phyloP scores from a whole-genome alignment of 1,139 yeast species.

The Candida smagusa region DNA sequence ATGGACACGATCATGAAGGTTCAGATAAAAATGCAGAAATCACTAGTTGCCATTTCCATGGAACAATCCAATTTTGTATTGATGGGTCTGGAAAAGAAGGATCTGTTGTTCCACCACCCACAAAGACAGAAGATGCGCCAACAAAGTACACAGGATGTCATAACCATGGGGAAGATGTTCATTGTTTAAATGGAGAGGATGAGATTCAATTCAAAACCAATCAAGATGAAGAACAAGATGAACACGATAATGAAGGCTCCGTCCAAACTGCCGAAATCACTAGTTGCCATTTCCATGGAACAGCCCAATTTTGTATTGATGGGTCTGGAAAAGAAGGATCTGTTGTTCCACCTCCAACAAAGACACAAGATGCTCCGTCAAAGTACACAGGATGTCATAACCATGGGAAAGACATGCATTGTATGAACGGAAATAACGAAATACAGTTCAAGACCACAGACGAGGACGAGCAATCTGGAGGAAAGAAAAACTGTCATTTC shows the following conservation, averaged over 20 bases:
- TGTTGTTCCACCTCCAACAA: conserved; percentile 23
- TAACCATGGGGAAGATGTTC: conserved; percentile 20
- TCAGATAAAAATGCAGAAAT: not conserved
- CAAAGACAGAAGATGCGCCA: conserved; percentile 16
- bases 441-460: not conserved
- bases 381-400: conserved; percentile 28
- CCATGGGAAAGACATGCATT: conserved; percentile 19
- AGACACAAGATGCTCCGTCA: conserved; percentile 16
- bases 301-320: conserved; percentile 22
- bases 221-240: not conserved
- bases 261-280: conserved; percentile 11
- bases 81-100: conserved; percentile 29
- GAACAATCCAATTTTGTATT: conserved; percentile 20
- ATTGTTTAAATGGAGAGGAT: not conserved
- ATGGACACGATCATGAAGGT: conserved; percentile 1
- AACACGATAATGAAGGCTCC: not conserved
- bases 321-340: conserved; percentile 26
- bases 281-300: conserved; percentile 29
- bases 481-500: conserved; percentile 27
- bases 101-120: conserved; percentile 23
- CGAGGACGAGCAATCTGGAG: conserved; percentile 7
- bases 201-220: conserved; percentile 7
- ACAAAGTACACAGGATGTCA: conserved; percentile 27
- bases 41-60: conserved; percentile 29
- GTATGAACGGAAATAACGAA: not conserved